These are phyloP conservation scores for Xylaria polymorpha DNA, from an alignment of 2,329 filamentous ascomycete species.

Conservation along the genomic window DNA sequence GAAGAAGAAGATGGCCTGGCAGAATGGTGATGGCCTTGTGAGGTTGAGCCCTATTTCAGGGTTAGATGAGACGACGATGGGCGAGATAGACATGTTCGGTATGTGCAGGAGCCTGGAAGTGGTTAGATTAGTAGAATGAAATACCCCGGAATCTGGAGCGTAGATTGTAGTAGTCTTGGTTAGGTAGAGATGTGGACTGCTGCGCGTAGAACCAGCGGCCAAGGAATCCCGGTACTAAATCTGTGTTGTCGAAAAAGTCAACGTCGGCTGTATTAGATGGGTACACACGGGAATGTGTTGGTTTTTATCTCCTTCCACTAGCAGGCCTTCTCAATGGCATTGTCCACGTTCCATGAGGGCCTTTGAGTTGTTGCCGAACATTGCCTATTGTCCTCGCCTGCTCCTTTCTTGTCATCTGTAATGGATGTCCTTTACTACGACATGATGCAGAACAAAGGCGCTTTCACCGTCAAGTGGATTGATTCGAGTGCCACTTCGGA, in stretches of 20 bases:
- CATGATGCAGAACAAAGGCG: not conserved
- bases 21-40: conserved; percentile 25
- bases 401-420: not conserved
- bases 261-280: not conserved
- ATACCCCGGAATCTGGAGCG: not conserved
- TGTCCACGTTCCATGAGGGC: not conserved
- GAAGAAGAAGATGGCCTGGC: conserved; percentile 40
- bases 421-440: not conserved
- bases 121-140: not conserved
- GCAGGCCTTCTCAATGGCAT: conserved; percentile 6
- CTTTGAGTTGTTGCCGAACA: not conserved
- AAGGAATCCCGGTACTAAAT: not conserved
- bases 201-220: conserved; percentile 5
- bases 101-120: not conserved
- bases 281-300: not conserved
- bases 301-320: not conserved
- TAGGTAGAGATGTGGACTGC: not conserved
- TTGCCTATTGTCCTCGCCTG: not conserved
- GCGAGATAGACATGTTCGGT: not conserved
- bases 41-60: not conserved
- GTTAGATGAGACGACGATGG: not conserved
- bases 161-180: not conserved
- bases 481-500: not conserved
- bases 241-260: not conserved
- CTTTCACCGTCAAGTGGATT: not conserved